Conservation (phyloP, 2,329 filamentous ascomycete species). For the Dactylellina drechsleri region DNA sequence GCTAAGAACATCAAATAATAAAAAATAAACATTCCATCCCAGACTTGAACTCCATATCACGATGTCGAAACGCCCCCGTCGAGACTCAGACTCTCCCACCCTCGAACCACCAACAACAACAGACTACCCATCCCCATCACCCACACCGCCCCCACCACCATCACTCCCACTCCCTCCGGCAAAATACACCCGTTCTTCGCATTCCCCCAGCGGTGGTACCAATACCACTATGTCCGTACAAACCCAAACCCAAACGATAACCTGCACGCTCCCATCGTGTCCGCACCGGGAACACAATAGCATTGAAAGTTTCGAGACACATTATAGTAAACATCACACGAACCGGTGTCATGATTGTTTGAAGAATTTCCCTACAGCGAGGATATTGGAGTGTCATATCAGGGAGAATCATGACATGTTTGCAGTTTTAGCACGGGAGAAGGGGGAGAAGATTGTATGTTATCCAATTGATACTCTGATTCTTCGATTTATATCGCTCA, state of each 20-base stretch:
- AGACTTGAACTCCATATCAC: too few relatives aligned
- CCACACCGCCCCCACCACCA: conserved; percentile 27
- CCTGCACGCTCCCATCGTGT: conserved; percentile 41
- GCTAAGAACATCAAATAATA: neutral
- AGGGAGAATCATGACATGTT: conserved; percentile 55
- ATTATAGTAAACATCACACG: conserved; percentile 47
- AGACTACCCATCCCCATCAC: conserved; percentile 13
- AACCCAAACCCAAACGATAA: conserved; percentile 17
- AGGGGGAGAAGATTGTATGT: conserved; percentile 53
- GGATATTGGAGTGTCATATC: conserved; percentile 52
- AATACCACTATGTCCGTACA: neutral
- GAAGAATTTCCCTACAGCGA: conserved; percentile 44
- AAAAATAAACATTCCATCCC: neutral
- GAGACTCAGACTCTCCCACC: conserved; percentile 21
- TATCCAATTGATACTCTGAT: neutral
- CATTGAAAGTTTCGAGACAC: conserved; percentile 37
- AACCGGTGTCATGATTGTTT: conserved; percentile 51
- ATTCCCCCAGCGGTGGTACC: conserved; percentile 18
- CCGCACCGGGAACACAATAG: conserved; percentile 37
- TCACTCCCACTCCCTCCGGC: conserved; percentile 9
- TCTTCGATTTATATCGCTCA: too few relatives aligned
- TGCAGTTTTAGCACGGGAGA: conserved; percentile 36
- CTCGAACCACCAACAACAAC: neutral
- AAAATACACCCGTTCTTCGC: conserved; percentile 44
- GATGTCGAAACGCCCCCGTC: conserved; percentile 45